phyloP scores from a whole-genome alignment of 2,329 filamentous ascomycete species.

The Raffaelea deltoideospora region DNA sequence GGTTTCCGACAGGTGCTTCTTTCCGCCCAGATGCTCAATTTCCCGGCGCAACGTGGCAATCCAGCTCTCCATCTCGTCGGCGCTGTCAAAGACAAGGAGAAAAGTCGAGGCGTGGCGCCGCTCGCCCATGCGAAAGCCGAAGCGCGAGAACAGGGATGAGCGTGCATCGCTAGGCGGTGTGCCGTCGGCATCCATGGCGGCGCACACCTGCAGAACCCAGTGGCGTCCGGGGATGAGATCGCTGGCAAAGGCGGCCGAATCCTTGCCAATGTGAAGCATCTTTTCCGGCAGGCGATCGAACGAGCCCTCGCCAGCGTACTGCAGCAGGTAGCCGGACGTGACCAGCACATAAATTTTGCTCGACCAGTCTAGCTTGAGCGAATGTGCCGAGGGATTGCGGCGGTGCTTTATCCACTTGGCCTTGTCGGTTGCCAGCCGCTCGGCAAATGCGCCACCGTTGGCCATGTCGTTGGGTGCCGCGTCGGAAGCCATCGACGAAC shows the following conservation, averaged over 20 bases:
- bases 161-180: constrained; percentile 24
- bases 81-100: constrained; percentile 56
- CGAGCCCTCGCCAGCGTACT: constrained; percentile 56
- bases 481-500: too few species aligned
- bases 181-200: constrained; percentile 45
- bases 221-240: constrained; percentile 67
- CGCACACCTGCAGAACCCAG: constrained; percentile 65
- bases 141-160: constrained; percentile 47
- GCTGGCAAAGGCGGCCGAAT: constrained; percentile 66
- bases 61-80: constrained; percentile 65
- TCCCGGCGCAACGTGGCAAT: constrained; percentile 51
- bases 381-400: constrained; percentile 24
- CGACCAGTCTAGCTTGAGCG: constrained; percentile 45
- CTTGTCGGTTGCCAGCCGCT: constrained; percentile 16
- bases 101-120: constrained; percentile 46
- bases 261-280: constrained; percentile 53
- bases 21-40: constrained; percentile 56
- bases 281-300: constrained; percentile 63
- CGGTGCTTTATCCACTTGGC: constrained; percentile 20
- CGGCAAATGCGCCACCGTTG: constrained; percentile 12
- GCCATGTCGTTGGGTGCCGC: constrained; percentile 8
- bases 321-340: constrained; percentile 56
- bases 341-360: constrained; percentile 60
- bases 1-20: constrained; percentile 45
- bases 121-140: constrained; percentile 43